A percentile compares a stretch with the other conserved stretches of the same genome.
phyloP scores from a whole-genome alignment of 306 rosid species.

The Citrullus amarus region DNA sequence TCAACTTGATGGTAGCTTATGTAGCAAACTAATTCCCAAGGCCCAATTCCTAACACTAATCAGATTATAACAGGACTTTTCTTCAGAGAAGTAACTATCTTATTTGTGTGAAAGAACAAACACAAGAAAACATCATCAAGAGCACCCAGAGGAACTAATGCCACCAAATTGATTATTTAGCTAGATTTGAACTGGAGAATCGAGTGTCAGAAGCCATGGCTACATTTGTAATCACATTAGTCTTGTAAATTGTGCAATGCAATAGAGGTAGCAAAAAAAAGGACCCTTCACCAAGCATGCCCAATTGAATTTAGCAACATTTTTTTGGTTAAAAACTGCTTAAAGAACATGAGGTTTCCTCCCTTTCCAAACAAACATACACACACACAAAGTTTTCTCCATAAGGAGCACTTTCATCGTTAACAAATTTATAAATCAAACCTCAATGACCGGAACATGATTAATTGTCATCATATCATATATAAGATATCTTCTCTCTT shows the following conservation, averaged over 20 bases:
- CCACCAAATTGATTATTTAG: background rate
- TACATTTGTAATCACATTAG: background rate
- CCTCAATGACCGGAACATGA: constrained; percentile 59
- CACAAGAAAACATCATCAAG: background rate
- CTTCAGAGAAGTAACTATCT: background rate
- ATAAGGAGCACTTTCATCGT: background rate
- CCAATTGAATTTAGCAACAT: background rate
- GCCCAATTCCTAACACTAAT: background rate
- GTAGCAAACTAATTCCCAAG: background rate
- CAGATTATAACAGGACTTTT: background rate
- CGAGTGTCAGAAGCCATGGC: background rate
- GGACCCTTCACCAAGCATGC: background rate
- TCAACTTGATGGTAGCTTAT: background rate
- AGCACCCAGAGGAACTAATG: background rate
- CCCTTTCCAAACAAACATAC: no score
- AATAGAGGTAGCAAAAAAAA: background rate
- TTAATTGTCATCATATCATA: constrained; percentile 84
- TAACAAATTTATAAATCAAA: constrained; percentile 13
- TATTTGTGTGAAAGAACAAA: background rate
- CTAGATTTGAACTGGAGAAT: background rate
- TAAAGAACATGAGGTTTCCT: background rate
- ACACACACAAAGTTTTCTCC: no score
- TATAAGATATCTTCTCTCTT: constrained; percentile 92
- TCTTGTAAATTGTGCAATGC: background rate
- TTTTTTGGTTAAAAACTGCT: background rate